Conservation (phyloP, 257 asterid species). For the Galeopsis tetrahit region DNA sequence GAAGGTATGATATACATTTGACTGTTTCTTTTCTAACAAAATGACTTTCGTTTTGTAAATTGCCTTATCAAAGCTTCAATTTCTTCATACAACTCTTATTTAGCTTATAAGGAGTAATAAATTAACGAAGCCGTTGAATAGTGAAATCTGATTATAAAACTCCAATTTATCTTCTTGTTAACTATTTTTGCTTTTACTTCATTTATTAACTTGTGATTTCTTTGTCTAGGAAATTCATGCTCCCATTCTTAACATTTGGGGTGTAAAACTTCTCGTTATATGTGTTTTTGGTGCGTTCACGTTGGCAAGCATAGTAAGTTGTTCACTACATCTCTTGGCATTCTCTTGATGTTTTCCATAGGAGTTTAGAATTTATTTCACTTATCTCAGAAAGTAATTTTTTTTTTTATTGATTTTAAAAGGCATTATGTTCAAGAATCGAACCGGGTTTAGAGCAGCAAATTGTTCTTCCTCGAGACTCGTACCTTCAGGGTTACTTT, state of each 20-base stretch:
- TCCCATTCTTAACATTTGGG: conserved; percentile 82
- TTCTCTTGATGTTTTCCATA: conserved; percentile 23
- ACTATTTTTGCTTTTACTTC: conserved; percentile 12
- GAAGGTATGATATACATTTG: conserved; percentile 65
- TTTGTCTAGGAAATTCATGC: conserved; percentile 83
- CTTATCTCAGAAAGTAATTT: conserved; percentile 1
- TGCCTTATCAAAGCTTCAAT: background rate
- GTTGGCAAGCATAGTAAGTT: conserved; percentile 93
- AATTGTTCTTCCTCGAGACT: conserved; percentile 97
- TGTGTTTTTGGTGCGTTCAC: conserved; percentile 79
- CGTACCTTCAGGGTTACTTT: conserved; percentile 99
- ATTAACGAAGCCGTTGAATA: background rate
- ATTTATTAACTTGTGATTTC: conserved; percentile 29
- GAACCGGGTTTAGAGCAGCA: conserved; percentile 98
- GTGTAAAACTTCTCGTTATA: conserved; percentile 79
- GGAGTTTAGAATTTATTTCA: background rate
- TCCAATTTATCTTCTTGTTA: conserved; percentile 6
- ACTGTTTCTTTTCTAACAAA: conserved; percentile 15
- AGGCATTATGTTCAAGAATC: conserved; percentile 94
- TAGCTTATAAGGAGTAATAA: background rate
- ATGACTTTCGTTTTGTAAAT: background rate
- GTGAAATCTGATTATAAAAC: background rate
- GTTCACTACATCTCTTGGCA: conserved; percentile 22
- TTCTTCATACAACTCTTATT: background rate
- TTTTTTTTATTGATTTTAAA: conserved; percentile 31